Percentiles rank a stretch among this genome's conserved stretches.
Conservation (phyloP, 2,329 filamentous ascomycete species). For the Tricladium varicosporioides region DNA sequence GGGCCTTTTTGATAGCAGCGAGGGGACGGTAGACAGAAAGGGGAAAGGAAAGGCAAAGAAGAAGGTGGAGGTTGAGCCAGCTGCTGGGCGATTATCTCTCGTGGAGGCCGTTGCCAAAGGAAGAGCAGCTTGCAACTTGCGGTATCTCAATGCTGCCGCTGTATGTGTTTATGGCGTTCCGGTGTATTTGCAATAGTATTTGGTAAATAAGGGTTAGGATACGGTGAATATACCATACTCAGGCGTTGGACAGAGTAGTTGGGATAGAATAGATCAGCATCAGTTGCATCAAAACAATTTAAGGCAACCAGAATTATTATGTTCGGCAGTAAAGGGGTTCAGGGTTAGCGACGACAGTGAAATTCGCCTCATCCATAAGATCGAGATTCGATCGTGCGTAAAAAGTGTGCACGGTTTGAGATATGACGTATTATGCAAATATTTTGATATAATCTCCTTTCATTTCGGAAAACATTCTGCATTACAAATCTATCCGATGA, state of each 20-base stretch:
- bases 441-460: too few relatives aligned
- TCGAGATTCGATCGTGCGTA: too few relatives aligned
- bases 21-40: constrained; percentile 32
- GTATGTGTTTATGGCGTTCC: constrained; percentile 95
- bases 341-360: background rate
- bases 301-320: background rate
- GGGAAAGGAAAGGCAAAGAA: constrained; percentile 32
- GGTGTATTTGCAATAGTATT: constrained; percentile 51
- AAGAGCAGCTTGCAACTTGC: constrained; percentile 76
- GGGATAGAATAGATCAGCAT: background rate
- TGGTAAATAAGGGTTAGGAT: background rate
- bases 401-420: too few relatives aligned
- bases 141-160: constrained; percentile 89
- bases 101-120: constrained; percentile 79
- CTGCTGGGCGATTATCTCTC: constrained; percentile 51
- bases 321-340: background rate
- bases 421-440: too few relatives aligned
- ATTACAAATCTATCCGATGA: too few relatives aligned
- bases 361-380: too few relatives aligned
- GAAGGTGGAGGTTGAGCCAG: constrained; percentile 27
- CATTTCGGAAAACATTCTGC: too few relatives aligned
- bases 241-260: background rate
- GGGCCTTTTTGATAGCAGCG: constrained; percentile 58
- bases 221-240: constrained; percentile 2
- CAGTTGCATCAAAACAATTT: background rate